Evolutionary conservation across 495 filamentous ascomycete species (phyloP).

Genomic region (Jackrogersella minutella): DNA sequence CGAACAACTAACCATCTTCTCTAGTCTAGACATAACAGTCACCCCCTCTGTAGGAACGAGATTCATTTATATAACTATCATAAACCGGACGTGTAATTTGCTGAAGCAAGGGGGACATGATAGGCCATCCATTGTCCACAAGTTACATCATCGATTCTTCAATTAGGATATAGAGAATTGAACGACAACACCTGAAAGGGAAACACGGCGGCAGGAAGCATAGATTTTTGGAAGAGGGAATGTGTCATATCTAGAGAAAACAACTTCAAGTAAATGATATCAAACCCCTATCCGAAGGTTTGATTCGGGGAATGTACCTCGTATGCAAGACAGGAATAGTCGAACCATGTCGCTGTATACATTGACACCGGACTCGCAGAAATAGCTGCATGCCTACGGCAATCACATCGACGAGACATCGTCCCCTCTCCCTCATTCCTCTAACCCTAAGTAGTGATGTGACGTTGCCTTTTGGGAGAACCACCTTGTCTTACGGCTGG

Average conservation of each 20-base stretch:
- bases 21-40: background rate
- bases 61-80: background rate
- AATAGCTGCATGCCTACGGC: background rate
- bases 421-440: background rate
- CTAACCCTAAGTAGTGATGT: background rate
- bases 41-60: background rate
- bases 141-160: background rate
- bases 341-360: background rate
- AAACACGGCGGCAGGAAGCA: background rate
- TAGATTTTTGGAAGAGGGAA: too few species aligned
- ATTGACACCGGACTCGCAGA: background rate
- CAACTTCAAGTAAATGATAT: background rate
- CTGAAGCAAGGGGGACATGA: background rate
- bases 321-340: background rate
- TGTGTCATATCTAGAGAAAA: too few species aligned
- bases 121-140: background rate
- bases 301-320: background rate
- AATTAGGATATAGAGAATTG: background rate
- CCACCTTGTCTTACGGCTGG: conserved; percentile 15
- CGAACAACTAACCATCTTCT: background rate
- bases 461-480: background rate
- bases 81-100: background rate
- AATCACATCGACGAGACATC: background rate
- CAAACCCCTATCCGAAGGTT: background rate
- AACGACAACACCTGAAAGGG: background rate